Conservation (phyloP, 768 basidiomycete genomes). For the Lactarius psammicola region DNA sequence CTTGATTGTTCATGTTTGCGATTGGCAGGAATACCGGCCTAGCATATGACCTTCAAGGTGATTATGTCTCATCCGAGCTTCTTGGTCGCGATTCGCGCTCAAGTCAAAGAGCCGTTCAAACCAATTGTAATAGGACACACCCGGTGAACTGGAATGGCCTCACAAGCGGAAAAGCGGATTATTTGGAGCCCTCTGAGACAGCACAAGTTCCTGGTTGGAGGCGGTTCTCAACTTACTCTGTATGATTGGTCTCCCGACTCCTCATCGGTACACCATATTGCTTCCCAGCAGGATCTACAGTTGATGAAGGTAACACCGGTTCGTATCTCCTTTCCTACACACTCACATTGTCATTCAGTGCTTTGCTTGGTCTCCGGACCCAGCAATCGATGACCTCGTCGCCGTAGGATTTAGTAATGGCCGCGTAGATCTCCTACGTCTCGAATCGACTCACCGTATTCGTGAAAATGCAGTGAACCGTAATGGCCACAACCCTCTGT, state of each 20-base stretch:
- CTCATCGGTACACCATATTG: constrained; percentile 70
- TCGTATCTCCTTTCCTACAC: background rate
- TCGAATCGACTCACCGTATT: constrained; percentile 61
- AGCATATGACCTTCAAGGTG: too few species aligned
- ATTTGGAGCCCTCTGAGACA: constrained; percentile 73
- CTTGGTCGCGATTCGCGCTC: background rate
- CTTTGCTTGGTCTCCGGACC: constrained; percentile 80
- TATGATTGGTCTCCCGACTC: constrained; percentile 70
- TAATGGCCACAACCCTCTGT: constrained; percentile 57
- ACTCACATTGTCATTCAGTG: constrained; percentile 45
- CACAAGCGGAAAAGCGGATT: constrained; percentile 50
- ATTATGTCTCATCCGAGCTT: background rate
- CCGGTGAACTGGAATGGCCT: constrained; percentile 11
- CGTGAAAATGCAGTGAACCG: constrained; percentile 54
- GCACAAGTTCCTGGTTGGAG: constrained; percentile 75
- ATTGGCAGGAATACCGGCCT: too few species aligned
- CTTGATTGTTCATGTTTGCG: too few species aligned
- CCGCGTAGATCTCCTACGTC: constrained; percentile 69
- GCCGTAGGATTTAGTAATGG: constrained; percentile 74
- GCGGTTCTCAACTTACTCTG: constrained; percentile 69
- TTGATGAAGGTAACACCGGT: constrained; percentile 68
- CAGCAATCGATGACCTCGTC: constrained; percentile 64
- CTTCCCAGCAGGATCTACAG: constrained; percentile 69
- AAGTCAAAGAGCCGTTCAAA: too few species aligned
- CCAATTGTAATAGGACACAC: too few species aligned